phyloP scores from a whole-genome alignment of 2,329 filamentous ascomycete genomes.

The Microdochium nivale region DNA sequence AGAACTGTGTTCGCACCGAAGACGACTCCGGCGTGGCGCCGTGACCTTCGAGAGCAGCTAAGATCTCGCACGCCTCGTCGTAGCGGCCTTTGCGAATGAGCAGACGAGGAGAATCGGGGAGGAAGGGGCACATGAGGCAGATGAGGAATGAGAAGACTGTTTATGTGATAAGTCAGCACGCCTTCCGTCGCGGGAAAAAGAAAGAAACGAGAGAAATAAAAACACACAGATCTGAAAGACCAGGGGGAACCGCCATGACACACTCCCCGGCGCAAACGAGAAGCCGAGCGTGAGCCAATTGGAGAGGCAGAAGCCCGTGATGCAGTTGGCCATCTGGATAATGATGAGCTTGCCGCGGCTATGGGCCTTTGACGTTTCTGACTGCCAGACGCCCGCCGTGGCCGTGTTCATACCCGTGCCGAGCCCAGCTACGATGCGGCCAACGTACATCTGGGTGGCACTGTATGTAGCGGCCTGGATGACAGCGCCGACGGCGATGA shows the following conservation, averaged over 20 bases:
- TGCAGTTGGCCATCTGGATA: constrained; percentile 19
- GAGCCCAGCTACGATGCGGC: constrained; percentile 7
- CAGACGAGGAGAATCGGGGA: constrained; percentile 24
- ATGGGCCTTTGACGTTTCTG: constrained; percentile 10
- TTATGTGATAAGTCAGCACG: neutral
- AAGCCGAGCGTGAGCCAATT: constrained; percentile 27
- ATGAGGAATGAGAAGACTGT: constrained; percentile 6
- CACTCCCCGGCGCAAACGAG: constrained; percentile 9
- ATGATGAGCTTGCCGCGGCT: constrained; percentile 13
- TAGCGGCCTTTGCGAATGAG: constrained; percentile 18
- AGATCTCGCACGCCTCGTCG: constrained; percentile 19
- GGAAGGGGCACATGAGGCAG: constrained; percentile 6
- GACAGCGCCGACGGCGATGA: constrained; percentile 10
- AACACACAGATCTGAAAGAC: constrained; percentile 15
- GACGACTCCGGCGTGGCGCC: constrained; percentile 27
- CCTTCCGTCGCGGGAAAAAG: too few species aligned
- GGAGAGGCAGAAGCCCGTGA: constrained; percentile 24
- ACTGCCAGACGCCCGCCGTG: constrained; percentile 9
- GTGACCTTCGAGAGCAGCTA: constrained; percentile 25
- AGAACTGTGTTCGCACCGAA: constrained; percentile 13
- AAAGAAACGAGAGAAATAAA: neutral
- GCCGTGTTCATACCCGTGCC: constrained; percentile 12
- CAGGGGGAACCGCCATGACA: constrained; percentile 23
- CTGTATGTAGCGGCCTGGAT: constrained; percentile 8
- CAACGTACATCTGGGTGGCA: constrained; percentile 9